Base-by-base conservation (phyloP, 1,284 basidiomycete genomes). In the Apiotrichum montevideense region DNA sequence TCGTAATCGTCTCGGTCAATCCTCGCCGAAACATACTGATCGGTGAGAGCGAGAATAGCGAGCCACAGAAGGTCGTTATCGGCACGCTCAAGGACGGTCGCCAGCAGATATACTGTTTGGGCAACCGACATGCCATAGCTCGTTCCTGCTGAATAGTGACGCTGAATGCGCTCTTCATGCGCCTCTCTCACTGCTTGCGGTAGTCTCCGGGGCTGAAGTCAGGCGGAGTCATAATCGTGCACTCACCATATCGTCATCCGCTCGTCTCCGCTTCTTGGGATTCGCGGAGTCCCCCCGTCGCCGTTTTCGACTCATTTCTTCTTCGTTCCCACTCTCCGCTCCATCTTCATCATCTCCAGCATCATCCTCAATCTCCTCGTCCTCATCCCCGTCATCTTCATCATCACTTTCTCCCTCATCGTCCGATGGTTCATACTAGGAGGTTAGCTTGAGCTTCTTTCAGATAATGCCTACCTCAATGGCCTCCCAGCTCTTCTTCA, bases 11-110 rank as follows among this genome's bases (percentile, higher is more conserved):
- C 84, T 50, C 90, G 84, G 62, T 94, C 89, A 79, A 98, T 92
- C 65, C 87, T 85, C 47, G 88, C 85, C 13, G 88, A 84, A 35
- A 84, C 83, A 75, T 97, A 98, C 78, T 98, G 96, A 69, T 86
- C 86, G 9, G 96, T 98, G 29, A 98, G 81, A 21, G 92, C 93
- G 47, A 98, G 82, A 58, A 98, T 93, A 14, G 94, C 92, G 46
- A 95, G 82, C 94, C 95, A 98, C 45, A 99, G 80, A 5, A 92
- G 81, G 72, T 98, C 93, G 69, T 93, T 92, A 73, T 97, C 94
- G 10, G 87, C 87, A 34, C 94, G 84, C 67, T 95, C 91, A 11
- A 97, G 82, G 10, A 86, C 82, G 5, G 88, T 92, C 11, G 93
- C 90, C 4, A 99, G 84, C 56, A 93, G 82, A 70, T 96, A 98